These are phyloP conservation scores for Cicer arietinum DNA, from an alignment of 306 rosid genomes.

Conservation along the genomic window DNA sequence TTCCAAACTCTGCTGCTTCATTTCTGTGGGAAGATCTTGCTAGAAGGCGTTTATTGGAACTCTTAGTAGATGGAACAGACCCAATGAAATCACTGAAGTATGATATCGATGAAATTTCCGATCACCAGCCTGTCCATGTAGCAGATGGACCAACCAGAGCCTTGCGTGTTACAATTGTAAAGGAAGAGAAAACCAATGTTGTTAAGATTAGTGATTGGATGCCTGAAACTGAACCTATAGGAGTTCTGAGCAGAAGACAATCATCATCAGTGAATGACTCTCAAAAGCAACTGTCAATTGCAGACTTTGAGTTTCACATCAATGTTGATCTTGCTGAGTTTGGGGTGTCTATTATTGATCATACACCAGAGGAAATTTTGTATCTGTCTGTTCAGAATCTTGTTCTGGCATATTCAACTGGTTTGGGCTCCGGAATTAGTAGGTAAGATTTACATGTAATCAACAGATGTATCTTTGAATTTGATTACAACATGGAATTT, in stretches of 20 bases:
- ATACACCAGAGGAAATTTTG: conserved; percentile 91
- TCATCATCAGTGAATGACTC: conserved; percentile 53
- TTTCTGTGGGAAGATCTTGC: conserved; percentile 99
- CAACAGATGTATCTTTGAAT: conserved; percentile 29
- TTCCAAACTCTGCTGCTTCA: conserved; percentile 79
- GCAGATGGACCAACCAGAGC: conserved; percentile 73
- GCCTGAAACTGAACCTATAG: conserved; percentile 76
- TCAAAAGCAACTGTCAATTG: conserved; percentile 56
- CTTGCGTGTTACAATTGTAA: conserved; percentile 70
- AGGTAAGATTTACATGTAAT: conserved; percentile 60
- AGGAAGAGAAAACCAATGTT: conserved; percentile 83
- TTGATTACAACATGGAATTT: conserved; percentile 18
- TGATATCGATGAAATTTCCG: conserved; percentile 85
- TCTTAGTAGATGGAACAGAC: conserved; percentile 79
- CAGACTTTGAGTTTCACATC: conserved; percentile 81
- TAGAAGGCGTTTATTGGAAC: conserved; percentile 81
- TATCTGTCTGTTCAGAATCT: conserved; percentile 88
- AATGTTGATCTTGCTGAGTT: conserved; percentile 84
- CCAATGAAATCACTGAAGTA: conserved; percentile 68
- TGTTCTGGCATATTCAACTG: conserved; percentile 81
- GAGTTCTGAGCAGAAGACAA: conserved; percentile 52
- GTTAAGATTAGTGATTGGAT: conserved; percentile 91
- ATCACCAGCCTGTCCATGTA: conserved; percentile 69
- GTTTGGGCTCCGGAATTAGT: conserved; percentile 91
- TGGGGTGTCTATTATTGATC: conserved; percentile 87